These are phyloP conservation scores for Straminergon stramineum DNA, from an alignment of 225 moss, liverwort and hornwort species.

Conservation along the genomic window DNA sequence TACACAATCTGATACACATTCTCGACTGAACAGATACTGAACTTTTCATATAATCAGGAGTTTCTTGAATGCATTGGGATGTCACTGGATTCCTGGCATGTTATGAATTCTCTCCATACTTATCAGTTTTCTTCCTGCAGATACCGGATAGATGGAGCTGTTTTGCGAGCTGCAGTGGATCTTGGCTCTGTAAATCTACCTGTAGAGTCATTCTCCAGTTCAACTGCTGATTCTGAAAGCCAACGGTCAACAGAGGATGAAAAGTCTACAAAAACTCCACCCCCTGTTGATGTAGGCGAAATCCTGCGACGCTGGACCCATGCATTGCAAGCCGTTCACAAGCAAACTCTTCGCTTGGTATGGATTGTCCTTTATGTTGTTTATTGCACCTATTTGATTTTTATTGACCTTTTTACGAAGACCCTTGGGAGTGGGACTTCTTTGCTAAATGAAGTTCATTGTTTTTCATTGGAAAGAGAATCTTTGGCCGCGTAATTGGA, in stretches of 20 bases:
- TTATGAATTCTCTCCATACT: neutral
- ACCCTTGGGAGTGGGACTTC: neutral
- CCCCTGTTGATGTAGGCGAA: conserved; percentile 89
- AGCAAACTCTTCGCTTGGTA: conserved; percentile 93
- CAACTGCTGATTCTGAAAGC: conserved; percentile 31
- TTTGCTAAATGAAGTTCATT: neutral
- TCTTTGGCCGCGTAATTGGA: neutral
- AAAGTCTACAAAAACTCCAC: conserved; percentile 62
- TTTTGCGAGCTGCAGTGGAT: conserved; percentile 78
- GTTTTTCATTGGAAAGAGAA: neutral
- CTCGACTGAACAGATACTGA: neutral
- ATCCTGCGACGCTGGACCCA: conserved; percentile 94
- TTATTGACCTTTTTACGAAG: neutral
- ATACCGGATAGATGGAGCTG: conserved; percentile 89
- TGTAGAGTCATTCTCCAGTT: conserved; percentile 24
- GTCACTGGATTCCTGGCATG: neutral
- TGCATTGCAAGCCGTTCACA: conserved; percentile 83
- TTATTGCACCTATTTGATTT: neutral
- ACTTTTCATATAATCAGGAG: neutral
- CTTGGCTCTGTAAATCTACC: conserved; percentile 63
- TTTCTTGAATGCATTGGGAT: neutral
- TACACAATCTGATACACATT: neutral
- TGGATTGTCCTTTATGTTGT: neutral
- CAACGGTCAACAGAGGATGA: conserved; percentile 55
- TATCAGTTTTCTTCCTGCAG: conserved; percentile 20